Evolutionary conservation across 169 alveolate species (phyloP).

Genomic region (Plasmodium cynomolgi): DNA sequence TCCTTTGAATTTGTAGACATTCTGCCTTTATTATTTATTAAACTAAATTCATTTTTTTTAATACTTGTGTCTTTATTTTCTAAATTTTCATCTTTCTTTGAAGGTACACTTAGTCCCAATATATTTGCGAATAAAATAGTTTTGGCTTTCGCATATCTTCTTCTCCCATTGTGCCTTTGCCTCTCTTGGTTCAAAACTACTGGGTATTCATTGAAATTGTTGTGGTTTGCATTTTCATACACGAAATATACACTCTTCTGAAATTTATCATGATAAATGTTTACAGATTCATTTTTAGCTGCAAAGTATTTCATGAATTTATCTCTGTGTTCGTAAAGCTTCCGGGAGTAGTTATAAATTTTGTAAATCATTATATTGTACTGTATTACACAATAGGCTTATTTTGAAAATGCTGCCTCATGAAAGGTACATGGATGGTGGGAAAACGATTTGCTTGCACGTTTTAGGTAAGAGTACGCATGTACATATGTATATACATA

Average conservation of each 20-base stretch:
- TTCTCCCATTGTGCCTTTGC: constrained; percentile 26
- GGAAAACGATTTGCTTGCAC: background rate
- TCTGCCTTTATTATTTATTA: constrained; percentile 25
- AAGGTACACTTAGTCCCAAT: constrained; percentile 23
- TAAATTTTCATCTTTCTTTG: constrained; percentile 39
- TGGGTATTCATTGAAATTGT: constrained; percentile 32
- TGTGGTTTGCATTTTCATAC: constrained; percentile 34
- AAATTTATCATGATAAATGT: constrained; percentile 5
- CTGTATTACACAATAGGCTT: constrained; percentile 8
- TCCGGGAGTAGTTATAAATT: constrained; percentile 56
- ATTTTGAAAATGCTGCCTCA: background rate
- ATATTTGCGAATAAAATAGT: constrained; percentile 41
- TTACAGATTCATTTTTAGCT: constrained; percentile 43
- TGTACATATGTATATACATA: background rate
- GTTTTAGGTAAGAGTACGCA: background rate
- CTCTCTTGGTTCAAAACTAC: constrained; percentile 9
- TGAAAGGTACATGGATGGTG: background rate
- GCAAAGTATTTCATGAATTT: constrained; percentile 40
- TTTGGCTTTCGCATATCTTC: constrained; percentile 1
- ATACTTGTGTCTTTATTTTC: constrained; percentile 37
- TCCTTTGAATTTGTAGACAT: constrained; percentile 10
- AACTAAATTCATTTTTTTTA: constrained; percentile 49
- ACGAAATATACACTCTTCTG: constrained; percentile 29
- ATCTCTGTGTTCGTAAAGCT: constrained; percentile 29
- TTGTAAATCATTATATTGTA: constrained; percentile 55